A percentile compares a stretch with the other conserved stretches of the same genome.
Conservation (phyloP, 2,329 filamentous ascomycete genomes). For the Colletotrichum neosansevieriae region DNA sequence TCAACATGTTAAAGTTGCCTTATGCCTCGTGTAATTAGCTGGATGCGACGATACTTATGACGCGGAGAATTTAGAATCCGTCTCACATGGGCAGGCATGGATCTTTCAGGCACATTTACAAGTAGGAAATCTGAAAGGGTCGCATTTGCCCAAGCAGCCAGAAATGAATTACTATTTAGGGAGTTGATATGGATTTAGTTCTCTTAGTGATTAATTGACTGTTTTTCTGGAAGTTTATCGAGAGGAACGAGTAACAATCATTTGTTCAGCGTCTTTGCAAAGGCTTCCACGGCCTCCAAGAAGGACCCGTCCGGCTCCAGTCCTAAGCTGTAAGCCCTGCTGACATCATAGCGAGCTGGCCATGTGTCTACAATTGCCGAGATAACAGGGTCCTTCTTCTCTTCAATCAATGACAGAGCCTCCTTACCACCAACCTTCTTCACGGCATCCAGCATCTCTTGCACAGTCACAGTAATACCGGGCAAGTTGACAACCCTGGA, state of each 20-base stretch:
- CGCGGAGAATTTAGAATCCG: too few species aligned
- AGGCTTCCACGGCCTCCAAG: conserved; percentile 26
- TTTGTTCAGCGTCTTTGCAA: conserved; percentile 30
- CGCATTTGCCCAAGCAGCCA: too few species aligned
- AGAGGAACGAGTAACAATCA: neutral
- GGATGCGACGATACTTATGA: too few species aligned
- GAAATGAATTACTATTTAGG: too few species aligned
- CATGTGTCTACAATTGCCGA: conserved; percentile 65
- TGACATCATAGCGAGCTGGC: conserved; percentile 63
- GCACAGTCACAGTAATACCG: conserved; percentile 64
- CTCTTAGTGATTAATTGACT: too few species aligned
- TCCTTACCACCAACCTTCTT: conserved; percentile 62
- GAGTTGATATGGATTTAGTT: too few species aligned
- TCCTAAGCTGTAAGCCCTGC: conserved; percentile 65
- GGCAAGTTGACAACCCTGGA: conserved; percentile 64
- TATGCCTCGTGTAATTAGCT: too few species aligned
- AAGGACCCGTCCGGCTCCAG: conserved; percentile 56
- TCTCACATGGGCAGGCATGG: too few species aligned
- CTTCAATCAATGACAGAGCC: conserved; percentile 57
- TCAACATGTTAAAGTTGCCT: too few species aligned
- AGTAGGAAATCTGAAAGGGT: too few species aligned
- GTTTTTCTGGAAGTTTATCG: too few species aligned
- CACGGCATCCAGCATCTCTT: conserved; percentile 65
- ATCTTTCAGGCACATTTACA: too few species aligned
- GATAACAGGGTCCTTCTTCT: conserved; percentile 59